Evolutionary conservation across 139 green algal species (phyloP), one percentile per base, ranked within the genome.

Genomic region (Chlamydomonas applanata): DNA sequence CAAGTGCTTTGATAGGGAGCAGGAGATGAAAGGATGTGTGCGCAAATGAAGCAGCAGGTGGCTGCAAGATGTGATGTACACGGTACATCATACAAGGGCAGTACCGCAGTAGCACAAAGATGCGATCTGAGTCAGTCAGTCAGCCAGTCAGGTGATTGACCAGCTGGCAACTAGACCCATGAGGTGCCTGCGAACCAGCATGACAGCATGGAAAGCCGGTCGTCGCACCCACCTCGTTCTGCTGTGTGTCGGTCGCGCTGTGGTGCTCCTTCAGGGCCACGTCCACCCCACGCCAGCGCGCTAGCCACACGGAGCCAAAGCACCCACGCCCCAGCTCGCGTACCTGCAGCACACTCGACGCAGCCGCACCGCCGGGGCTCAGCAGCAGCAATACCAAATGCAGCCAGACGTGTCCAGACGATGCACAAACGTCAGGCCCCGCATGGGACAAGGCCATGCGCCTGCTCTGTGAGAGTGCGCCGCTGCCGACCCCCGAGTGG

Each of bases 221-320:
- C 29, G 32, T 7, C 4, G 25, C 29, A 20, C n/a, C 19, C 61
- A 45, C 34, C 60, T 68, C 27, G 7, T 54, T 32, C 34, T 54
- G 33, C 33, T 70, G 62, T 20, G 69, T 76, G 57, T 81, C 75
- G 14, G 49, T 74, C 22, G n/a, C 69, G 17, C 33, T 46, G 24
- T 84, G 81, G 84, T 87, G 73, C 84, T 93, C 86, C 78, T 93
- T 93, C 17, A 93, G 59, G 0, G 88, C 88, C 49, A 93, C 88
- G 49, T 93, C 84, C 65, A 93, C 86, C 0, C 88, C 88, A 14
- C 79, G 74, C 88, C 88, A 93, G 54, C 74, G 63, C 3, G 73
- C 63, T 54, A 89, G 74, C 86, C 82, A 89, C 61, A 92, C 87
- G 32, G 73, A 84, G 63, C 85, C 87, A 78, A 92, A 92, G 35